phyloP scores from a whole-genome alignment of 2,329 filamentous ascomycete species.

The Aureobasidium leucospermi region DNA sequence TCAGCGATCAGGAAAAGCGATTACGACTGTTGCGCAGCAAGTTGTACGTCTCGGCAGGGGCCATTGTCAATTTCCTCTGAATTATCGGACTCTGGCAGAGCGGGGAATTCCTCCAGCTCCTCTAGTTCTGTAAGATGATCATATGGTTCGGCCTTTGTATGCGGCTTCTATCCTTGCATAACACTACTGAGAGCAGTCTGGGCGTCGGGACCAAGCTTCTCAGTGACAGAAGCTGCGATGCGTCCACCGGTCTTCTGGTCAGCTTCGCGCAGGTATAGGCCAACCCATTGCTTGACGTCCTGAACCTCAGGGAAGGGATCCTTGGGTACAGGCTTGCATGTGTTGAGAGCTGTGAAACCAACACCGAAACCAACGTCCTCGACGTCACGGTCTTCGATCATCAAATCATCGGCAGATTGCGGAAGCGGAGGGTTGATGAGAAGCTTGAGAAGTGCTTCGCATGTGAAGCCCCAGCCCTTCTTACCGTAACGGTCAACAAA shows the following conservation, averaged over 20 bases:
- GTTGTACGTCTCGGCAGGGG: no score
- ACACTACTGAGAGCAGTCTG: constrained; percentile 33
- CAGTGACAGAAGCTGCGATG: constrained; percentile 62
- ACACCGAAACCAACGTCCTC: constrained; percentile 94
- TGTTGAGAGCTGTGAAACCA: constrained; percentile 89
- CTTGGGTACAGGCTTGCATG: constrained; percentile 64
- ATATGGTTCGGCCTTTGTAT: no score
- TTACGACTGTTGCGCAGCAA: no score
- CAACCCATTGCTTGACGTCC: constrained; percentile 77
- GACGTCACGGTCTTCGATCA: constrained; percentile 80
- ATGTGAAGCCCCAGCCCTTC: constrained; percentile 88
- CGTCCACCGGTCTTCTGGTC: constrained; percentile 66
- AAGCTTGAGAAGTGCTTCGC: constrained; percentile 79
- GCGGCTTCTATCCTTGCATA: constrained; percentile 23
- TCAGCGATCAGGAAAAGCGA: no score
- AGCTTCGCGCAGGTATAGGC: constrained; percentile 67
- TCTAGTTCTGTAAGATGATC: no score
- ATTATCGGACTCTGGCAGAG: no score
- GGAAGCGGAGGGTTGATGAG: constrained; percentile 79
- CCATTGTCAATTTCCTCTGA: no score
- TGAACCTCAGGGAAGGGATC: constrained; percentile 84
- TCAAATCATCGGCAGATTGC: constrained; percentile 54
- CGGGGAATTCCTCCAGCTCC: no score
- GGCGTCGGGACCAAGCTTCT: constrained; percentile 50
- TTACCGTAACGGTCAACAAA: constrained; percentile 65